Conservation (phyloP, 495 filamentous ascomycete species). For the Echria macrotheca region DNA sequence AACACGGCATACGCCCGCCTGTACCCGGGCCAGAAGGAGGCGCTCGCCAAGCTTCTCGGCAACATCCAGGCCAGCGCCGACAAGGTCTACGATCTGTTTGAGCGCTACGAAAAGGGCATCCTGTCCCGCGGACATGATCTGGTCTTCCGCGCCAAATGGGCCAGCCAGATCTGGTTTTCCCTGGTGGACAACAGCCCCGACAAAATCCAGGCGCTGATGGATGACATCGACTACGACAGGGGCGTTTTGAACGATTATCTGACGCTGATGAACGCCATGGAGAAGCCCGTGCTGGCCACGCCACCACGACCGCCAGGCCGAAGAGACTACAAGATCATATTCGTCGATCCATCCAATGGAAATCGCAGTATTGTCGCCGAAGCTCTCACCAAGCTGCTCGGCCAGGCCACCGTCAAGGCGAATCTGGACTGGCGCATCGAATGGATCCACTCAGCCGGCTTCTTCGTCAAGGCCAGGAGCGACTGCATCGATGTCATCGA, state of each 20-base stretch:
- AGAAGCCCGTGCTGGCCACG: background rate
- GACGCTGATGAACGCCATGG: slow-evolving; percentile 9
- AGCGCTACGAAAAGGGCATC: slow-evolving; percentile 24
- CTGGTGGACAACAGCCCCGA: slow-evolving; percentile 21
- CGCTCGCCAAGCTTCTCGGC: slow-evolving; percentile 11
- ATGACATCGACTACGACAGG: slow-evolving; percentile 20
- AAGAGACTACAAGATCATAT: slow-evolving; percentile 13
- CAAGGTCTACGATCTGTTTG: slow-evolving; percentile 22
- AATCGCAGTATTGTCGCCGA: slow-evolving; percentile 21
- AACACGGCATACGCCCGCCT: background rate
- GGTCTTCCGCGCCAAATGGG: slow-evolving; percentile 15
- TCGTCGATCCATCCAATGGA: slow-evolving; percentile 23
- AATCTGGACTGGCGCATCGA: slow-evolving; percentile 15
- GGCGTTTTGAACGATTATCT: slow-evolving; percentile 14
- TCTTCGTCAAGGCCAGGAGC: slow-evolving; percentile 17
- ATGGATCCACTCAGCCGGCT: slow-evolving; percentile 18
- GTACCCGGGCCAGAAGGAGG: slow-evolving; percentile 12
- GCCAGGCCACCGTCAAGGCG: slow-evolving; percentile 5
- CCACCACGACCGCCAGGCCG: background rate
- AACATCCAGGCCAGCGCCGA: slow-evolving; percentile 15
- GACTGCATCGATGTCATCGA: slow-evolving; percentile 15
- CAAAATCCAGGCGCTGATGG: slow-evolving; percentile 22
- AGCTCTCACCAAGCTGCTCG: slow-evolving; percentile 15
- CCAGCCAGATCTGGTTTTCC: slow-evolving; percentile 18
- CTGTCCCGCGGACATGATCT: slow-evolving; percentile 17